Conservation (phyloP, 805 yeast genomes). For the Saccharomycopsis javanensis region DNA sequence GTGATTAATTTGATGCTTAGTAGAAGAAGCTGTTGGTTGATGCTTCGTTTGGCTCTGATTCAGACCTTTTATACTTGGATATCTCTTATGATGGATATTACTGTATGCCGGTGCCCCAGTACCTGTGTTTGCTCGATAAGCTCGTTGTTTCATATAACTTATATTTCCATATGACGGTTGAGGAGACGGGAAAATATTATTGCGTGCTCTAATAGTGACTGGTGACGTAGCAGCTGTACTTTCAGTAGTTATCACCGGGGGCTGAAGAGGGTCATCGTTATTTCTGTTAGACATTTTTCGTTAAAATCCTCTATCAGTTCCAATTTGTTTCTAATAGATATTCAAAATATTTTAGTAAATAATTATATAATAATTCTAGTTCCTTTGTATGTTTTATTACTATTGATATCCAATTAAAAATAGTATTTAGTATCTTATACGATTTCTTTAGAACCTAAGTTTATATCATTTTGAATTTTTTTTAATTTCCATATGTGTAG, state of each 20-base stretch:
- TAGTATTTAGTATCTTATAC: too few species aligned
- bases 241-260: not conserved
- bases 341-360: not conserved
- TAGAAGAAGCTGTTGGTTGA: not conserved
- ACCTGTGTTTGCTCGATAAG: slow-evolving; percentile 5
- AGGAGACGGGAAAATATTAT: slow-evolving; percentile 2
- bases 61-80: slow-evolving; percentile 4
- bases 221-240: not conserved
- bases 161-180: slow-evolving; percentile 6
- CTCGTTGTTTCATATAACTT: slow-evolving; percentile 14
- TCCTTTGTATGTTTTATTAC: not conserved
- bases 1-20: not conserved
- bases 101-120: slow-evolving; percentile 9
- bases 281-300: not conserved
- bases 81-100: slow-evolving; percentile 11
- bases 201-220: not conserved
- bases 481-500: not conserved
- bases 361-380: too few species aligned
- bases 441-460: too few species aligned
- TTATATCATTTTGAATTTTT: too few species aligned
- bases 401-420: not conserved
- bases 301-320: not conserved
- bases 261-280: not conserved
- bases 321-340: not conserved
- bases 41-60: not conserved